Percentiles rank a stretch among this genome's conserved stretches.
Evolutionary conservation across 257 asterid species (phyloP).

Genomic region (Primulina eburnea): DNA sequence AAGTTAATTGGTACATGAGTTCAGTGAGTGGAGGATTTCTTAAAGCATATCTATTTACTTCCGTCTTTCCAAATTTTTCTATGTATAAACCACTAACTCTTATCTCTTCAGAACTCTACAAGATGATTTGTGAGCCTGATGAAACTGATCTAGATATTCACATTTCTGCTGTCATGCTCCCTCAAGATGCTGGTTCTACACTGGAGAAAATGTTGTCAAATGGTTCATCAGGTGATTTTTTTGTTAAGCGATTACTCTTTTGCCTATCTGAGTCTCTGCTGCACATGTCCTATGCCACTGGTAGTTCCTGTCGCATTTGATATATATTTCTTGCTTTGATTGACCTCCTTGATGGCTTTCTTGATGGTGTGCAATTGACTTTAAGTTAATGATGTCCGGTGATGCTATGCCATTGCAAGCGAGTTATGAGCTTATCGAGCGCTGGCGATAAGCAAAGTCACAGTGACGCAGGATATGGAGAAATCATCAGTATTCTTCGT

Average conservation of each 20-base stretch:
- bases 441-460: neutral
- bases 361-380: neutral
- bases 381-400: neutral
- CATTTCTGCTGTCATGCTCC: slow-evolving; percentile 84
- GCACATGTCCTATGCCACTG: neutral
- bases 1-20: slow-evolving; percentile 2
- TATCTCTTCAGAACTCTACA: slow-evolving; percentile 72
- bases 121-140: slow-evolving; percentile 92
- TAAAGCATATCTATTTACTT: slow-evolving; percentile 11
- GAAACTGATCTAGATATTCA: slow-evolving; percentile 81
- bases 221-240: slow-evolving; percentile 68
- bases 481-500: neutral
- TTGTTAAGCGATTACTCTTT: slow-evolving; percentile 1
- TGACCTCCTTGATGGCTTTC: neutral
- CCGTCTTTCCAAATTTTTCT: neutral
- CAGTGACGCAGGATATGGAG: neutral
- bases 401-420: neutral
- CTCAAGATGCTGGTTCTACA: slow-evolving; percentile 76
- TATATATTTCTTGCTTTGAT: neutral
- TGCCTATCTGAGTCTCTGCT: neutral
- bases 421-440: neutral
- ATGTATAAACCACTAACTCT: slow-evolving; percentile 16
- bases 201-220: slow-evolving; percentile 62
- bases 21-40: slow-evolving; percentile 6
- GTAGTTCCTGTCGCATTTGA: neutral